A percentile compares a stretch with the other conserved stretches of the same genome.
phyloP scores from a whole-genome alignment of 208 protist genomes.

The Leishmania aethiopica region DNA sequence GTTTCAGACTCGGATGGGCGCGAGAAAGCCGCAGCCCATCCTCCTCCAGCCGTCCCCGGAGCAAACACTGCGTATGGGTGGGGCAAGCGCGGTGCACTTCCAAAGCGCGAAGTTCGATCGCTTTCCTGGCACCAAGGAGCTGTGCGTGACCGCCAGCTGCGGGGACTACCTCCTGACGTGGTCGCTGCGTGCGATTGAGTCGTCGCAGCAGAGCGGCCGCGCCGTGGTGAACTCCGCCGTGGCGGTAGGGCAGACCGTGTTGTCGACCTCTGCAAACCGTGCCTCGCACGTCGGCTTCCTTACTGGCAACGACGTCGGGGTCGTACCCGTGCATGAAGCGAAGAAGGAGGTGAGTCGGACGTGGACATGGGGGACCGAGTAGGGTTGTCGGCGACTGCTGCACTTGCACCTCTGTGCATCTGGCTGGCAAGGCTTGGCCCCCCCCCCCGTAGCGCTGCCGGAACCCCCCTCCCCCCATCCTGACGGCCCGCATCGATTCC shows the following conservation, averaged over 20 bases:
- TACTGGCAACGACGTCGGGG: slow-evolving; percentile 22
- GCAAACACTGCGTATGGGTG: slow-evolving; percentile 48
- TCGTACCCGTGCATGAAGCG: slow-evolving; percentile 29
- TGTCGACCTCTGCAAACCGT: slow-evolving; percentile 34
- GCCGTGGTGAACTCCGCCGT: slow-evolving; percentile 21
- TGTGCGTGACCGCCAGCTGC: slow-evolving; percentile 57
- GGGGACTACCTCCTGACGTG: slow-evolving; percentile 54
- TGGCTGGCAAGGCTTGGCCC: too few species aligned
- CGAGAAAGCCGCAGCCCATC: slow-evolving; percentile 52
- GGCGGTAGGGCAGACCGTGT: slow-evolving; percentile 30
- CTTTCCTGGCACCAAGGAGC: slow-evolving; percentile 34
- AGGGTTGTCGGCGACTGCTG: not conserved
- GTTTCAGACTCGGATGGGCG: slow-evolving; percentile 55
- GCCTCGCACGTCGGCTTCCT: slow-evolving; percentile 34
- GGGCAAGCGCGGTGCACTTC: slow-evolving; percentile 44
- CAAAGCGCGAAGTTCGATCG: slow-evolving; percentile 50
- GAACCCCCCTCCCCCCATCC: not conserved
- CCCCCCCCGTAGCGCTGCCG: not conserved
- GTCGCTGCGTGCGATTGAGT: slow-evolving; percentile 46
- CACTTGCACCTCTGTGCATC: not conserved
- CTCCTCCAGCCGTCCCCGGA: slow-evolving; percentile 44
- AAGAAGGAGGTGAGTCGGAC: slow-evolving; percentile 22
- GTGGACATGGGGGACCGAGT: slow-evolving; percentile 34
- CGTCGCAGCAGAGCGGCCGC: slow-evolving; percentile 43
- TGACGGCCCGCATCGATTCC: not conserved